Percentiles rank a stretch among this genome's conserved stretches.
Evolutionary conservation across 495 filamentous ascomycete species (phyloP).

Genomic region (Lophiotrema nucula): DNA sequence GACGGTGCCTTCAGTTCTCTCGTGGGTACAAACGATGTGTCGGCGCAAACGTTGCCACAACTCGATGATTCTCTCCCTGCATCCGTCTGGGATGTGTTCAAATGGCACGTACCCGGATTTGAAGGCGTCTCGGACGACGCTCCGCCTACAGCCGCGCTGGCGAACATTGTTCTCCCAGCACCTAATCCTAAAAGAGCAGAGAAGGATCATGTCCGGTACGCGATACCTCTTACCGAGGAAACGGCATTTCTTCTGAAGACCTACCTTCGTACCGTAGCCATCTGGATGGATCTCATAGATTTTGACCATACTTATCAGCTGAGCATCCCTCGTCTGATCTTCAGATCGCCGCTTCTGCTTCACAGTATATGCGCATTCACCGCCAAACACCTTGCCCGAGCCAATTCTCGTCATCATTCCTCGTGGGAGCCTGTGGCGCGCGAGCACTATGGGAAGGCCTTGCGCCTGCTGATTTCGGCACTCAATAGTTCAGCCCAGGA

Average conservation of each 20-base stretch:
- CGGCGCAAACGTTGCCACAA: too few species aligned
- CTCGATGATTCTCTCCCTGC: too few species aligned
- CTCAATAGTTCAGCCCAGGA: constrained; percentile 14
- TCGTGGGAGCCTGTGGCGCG: constrained; percentile 26
- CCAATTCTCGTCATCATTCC: background rate
- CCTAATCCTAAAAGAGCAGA: background rate
- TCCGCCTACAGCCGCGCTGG: background rate
- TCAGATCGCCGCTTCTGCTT: constrained; percentile 25
- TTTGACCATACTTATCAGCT: constrained; percentile 27
- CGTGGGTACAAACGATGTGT: too few species aligned
- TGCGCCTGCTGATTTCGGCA: constrained; percentile 20
- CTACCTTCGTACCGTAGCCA: constrained; percentile 25
- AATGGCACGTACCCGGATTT: constrained; percentile 3
- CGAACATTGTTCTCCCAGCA: constrained; percentile 1
- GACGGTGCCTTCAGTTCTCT: too few species aligned
- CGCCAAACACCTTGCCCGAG: constrained; percentile 31
- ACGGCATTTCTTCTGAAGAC: constrained; percentile 24
- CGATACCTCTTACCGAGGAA: constrained; percentile 17
- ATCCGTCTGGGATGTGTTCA: constrained; percentile 23
- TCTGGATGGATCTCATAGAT: constrained; percentile 37
- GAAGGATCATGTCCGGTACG: background rate
- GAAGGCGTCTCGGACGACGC: background rate
- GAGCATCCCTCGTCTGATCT: constrained; percentile 16
- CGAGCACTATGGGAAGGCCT: constrained; percentile 29
- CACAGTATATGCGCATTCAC: constrained; percentile 31